Evolutionary conservation across 495 filamentous ascomycete species (phyloP).

Genomic region (Xylaria bambusicola): DNA sequence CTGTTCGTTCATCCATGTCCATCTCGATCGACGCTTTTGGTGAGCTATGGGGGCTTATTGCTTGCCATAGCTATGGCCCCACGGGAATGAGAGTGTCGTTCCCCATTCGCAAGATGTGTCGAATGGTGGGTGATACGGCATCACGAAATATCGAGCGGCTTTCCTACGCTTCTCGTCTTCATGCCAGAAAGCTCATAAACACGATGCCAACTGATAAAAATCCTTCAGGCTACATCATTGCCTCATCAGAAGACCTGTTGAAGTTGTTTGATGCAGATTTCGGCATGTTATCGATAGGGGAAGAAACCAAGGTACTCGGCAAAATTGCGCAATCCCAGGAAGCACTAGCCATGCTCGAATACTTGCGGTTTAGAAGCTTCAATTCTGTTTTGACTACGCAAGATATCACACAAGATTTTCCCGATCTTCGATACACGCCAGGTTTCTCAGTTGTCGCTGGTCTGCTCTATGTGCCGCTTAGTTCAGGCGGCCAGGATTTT

Average conservation of each 20-base stretch:
- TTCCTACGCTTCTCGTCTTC: conserved; percentile 80
- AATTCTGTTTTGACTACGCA: conserved; percentile 79
- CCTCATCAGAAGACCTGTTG: conserved; percentile 83
- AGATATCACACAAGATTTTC: conserved; percentile 77
- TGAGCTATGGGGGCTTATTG: conserved; percentile 87
- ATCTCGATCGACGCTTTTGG: conserved; percentile 86
- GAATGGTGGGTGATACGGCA: conserved; percentile 83
- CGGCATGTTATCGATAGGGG: conserved; percentile 80
- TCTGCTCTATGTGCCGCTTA: conserved; percentile 80
- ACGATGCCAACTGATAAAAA: conserved; percentile 77
- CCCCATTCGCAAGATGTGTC: conserved; percentile 90
- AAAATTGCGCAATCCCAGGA: conserved; percentile 77
- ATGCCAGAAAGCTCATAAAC: conserved; percentile 79
- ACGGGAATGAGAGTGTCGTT: conserved; percentile 88
- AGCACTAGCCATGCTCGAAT: conserved; percentile 82
- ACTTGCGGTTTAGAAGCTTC: conserved; percentile 73
- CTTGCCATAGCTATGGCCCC: conserved; percentile 80
- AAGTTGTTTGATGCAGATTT: conserved; percentile 88
- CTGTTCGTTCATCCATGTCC: conserved; percentile 88
- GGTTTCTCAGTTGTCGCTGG: conserved; percentile 82
- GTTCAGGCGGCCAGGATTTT: conserved; percentile 75
- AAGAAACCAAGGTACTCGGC: conserved; percentile 86
- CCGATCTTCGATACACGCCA: conserved; percentile 76
- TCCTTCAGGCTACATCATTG: conserved; percentile 89
- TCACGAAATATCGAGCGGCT: conserved; percentile 88